Conservation (phyloP, 345 rosid genomes). For the Ailanthus altissimus region DNA sequence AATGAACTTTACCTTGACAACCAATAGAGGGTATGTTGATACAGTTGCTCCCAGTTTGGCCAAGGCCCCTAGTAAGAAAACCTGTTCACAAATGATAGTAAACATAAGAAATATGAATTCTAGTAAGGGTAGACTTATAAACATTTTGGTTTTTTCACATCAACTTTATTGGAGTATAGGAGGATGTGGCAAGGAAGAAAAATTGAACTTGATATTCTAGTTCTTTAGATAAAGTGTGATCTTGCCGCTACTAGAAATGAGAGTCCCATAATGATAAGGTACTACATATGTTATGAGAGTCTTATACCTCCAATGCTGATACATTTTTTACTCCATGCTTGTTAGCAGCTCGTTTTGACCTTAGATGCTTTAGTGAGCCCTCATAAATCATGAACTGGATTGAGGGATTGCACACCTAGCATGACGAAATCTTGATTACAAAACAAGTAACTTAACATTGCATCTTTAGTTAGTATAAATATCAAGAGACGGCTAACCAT, state of each 20-base stretch:
- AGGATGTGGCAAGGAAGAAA: background rate
- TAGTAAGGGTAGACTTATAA: background rate
- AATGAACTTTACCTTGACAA: slow-evolving; percentile 57
- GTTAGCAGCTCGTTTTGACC: slow-evolving; percentile 44
- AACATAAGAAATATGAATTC: background rate
- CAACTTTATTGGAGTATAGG: background rate
- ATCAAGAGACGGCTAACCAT: slow-evolving; percentile 47
- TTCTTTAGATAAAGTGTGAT: background rate
- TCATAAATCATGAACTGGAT: slow-evolving; percentile 78
- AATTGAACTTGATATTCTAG: background rate
- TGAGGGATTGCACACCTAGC: slow-evolving; percentile 72
- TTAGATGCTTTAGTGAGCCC: slow-evolving; percentile 50
- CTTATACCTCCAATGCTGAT: slow-evolving; percentile 57
- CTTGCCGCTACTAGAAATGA: background rate
- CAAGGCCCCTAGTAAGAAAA: slow-evolving; percentile 64
- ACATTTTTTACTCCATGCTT: slow-evolving; percentile 44
- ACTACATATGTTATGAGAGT: background rate
- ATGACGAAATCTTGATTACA: slow-evolving; percentile 17
- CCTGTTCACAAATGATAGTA: slow-evolving; percentile 33
- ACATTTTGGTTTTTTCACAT: background rate
- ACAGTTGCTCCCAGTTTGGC: slow-evolving; percentile 76
- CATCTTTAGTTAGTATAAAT: background rate
- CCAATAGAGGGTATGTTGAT: slow-evolving; percentile 63
- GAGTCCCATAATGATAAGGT: slow-evolving; percentile 9
- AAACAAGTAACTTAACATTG: slow-evolving; percentile 17